Conservation (phyloP, 345 rosid genomes). For the Clausena lansium region DNA sequence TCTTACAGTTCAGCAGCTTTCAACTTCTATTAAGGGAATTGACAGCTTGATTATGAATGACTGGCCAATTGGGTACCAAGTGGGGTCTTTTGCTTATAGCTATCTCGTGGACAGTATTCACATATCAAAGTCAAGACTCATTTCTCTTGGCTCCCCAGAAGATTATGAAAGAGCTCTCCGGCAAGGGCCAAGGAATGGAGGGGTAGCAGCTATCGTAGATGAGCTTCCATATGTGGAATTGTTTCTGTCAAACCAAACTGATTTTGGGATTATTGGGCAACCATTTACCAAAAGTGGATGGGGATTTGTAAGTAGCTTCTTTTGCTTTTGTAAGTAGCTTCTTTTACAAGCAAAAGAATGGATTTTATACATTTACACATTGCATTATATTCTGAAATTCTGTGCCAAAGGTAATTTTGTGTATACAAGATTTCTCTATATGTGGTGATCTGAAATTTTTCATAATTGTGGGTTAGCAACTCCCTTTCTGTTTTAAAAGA, state of each 20-base stretch:
- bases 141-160: slow-evolving; percentile 55
- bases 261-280: slow-evolving; percentile 73
- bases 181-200: slow-evolving; percentile 65
- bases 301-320: slow-evolving; percentile 83
- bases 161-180: slow-evolving; percentile 67
- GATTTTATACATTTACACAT: neutral
- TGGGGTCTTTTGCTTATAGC: slow-evolving; percentile 64
- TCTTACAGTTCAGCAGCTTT: slow-evolving; percentile 81
- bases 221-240: slow-evolving; percentile 76
- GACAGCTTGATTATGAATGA: slow-evolving; percentile 65
- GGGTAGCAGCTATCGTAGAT: slow-evolving; percentile 84
- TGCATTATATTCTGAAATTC: neutral
- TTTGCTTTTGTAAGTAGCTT: slow-evolving; percentile 62
- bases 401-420: neutral
- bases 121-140: slow-evolving; percentile 56
- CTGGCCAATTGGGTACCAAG: slow-evolving; percentile 79
- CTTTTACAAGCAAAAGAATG: slow-evolving; percentile 11
- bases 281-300: slow-evolving; percentile 79
- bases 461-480: neutral
- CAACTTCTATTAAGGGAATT: slow-evolving; percentile 73
- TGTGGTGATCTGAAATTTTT: neutral
- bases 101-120: slow-evolving; percentile 60
- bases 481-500: neutral
- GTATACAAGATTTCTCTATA: neutral
- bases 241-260: slow-evolving; percentile 50